Evolutionary conservation across 495 filamentous ascomycete species (phyloP).

Genomic region (Astrothelium macrocarpum): DNA sequence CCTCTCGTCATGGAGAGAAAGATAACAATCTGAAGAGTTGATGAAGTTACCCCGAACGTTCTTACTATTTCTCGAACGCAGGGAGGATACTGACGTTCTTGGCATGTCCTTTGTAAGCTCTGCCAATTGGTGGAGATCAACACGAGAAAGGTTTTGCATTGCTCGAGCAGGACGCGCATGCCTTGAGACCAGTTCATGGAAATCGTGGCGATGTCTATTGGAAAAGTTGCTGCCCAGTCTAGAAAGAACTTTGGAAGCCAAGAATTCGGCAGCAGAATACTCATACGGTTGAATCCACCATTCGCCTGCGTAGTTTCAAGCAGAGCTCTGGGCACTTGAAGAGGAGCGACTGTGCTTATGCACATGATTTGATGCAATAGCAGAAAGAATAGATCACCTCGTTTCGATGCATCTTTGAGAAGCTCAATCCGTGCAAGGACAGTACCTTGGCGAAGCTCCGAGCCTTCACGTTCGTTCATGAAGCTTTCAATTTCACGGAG

Average conservation of each 20-base stretch:
- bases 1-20: conserved; percentile 17
- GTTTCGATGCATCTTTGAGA: conserved; percentile 12
- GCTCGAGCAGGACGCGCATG: not conserved
- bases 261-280: no score
- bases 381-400: conserved; percentile 19
- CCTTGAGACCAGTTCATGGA: conserved; percentile 8
- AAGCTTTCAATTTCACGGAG: not conserved
- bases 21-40: conserved; percentile 17
- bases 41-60: conserved; percentile 14
- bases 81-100: conserved; percentile 13
- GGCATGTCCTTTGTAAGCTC: not conserved
- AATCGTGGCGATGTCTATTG: conserved; percentile 7
- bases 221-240: conserved; percentile 22
- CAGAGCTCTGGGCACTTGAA: conserved; percentile 3
- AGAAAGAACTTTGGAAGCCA: conserved; percentile 12
- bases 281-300: no score
- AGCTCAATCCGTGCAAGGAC: conserved; percentile 8
- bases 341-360: not conserved
- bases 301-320: no score
- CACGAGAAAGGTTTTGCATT: not conserved
- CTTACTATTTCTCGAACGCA: conserved; percentile 14
- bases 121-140: not conserved
- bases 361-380: conserved; percentile 20
- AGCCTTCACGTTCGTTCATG: not conserved
- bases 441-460: not conserved